Evolutionary conservation across 169 alveolate species (phyloP).

Genomic region (Perkinsus marinus): DNA sequence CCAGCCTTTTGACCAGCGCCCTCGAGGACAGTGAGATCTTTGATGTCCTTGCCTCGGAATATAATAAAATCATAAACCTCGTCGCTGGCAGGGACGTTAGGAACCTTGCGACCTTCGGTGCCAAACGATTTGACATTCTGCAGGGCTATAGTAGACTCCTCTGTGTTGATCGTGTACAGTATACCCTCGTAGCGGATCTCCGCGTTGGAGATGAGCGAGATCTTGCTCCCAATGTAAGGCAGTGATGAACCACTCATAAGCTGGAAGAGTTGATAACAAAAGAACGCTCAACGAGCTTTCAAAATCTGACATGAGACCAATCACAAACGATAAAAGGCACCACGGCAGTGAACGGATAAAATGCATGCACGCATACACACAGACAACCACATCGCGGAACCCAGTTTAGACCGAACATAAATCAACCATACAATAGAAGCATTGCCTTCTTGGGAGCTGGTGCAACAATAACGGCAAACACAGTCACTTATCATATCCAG

Average conservation of each 20-base stretch:
- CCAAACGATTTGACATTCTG: constrained; percentile 12
- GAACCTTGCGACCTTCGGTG: constrained; percentile 23
- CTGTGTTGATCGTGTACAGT: constrained; percentile 13
- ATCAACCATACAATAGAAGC: too few relatives aligned
- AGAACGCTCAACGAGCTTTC: background rate
- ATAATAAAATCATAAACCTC: constrained; percentile 19
- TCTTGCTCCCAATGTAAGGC: constrained; percentile 20
- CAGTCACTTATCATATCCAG: too few relatives aligned
- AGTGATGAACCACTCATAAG: background rate
- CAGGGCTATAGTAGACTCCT: constrained; percentile 20
- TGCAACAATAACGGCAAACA: too few relatives aligned
- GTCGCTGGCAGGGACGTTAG: constrained; percentile 14
- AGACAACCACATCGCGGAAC: too few relatives aligned
- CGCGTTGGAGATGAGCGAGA: constrained; percentile 12
- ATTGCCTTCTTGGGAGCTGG: too few relatives aligned
- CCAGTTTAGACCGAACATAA: too few relatives aligned
- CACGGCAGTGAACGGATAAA: background rate
- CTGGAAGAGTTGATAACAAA: background rate
- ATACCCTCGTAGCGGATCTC: constrained; percentile 25
- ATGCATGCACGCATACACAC: background rate
- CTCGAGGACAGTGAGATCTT: constrained; percentile 17
- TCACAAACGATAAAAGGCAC: background rate
- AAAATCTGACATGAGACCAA: background rate
- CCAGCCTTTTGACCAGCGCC: background rate
- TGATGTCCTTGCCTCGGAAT: constrained; percentile 19